Base-by-base conservation (phyloP, 208 protist species). In the Acanthamoeba rhysodes region DNA sequence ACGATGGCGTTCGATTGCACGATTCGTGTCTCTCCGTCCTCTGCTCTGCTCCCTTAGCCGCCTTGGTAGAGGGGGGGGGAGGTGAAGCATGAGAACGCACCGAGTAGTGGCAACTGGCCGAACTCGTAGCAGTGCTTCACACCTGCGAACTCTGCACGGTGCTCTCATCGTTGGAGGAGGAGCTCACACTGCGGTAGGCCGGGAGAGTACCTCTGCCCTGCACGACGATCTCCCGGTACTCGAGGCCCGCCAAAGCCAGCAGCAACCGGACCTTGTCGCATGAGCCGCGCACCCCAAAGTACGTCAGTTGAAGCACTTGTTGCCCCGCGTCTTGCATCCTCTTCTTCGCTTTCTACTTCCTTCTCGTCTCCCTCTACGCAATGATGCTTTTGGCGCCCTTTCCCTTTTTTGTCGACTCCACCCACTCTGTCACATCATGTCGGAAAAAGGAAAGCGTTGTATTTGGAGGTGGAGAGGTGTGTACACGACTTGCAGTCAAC, bases 1-100 rank as follows among this genome's bases (percentile, higher is more conserved):
- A 90, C 32, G 55, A 90, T 90, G 16, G 84, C 84, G 32, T 68
- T 70, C 14, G 84, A n/a, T 29, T 90, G 84, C 10, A 90, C 84
- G 27, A 90, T 34, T 7, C 84, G 24, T 12, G 45, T 20, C 10
- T 90, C 84, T 62, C 84, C 84, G 34, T 90, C 84, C 57, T 90
- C 84, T 68, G 32, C 76, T 50, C 76, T 0, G n/a, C n/a, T 85
- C 9, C 45, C 10, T 48, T 14, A 48, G 45, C 45, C 45, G 12
- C 0, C 1, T 6, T 48, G 1, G 45, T 12, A 10, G 45, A 14
- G 4, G 41, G 41, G 45, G 45, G 45, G 45, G 1, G 0, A 10
- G 45, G 8, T 48, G 41, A n/a, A n/a, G n/a, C 37, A 41, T 41
- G 45, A 48, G 45, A 48, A 59, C 74, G 45, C 57, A 84, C 74